phyloP scores from a whole-genome alignment of 2,329 filamentous ascomycete genomes.

The Talaromyces marneffei region DNA sequence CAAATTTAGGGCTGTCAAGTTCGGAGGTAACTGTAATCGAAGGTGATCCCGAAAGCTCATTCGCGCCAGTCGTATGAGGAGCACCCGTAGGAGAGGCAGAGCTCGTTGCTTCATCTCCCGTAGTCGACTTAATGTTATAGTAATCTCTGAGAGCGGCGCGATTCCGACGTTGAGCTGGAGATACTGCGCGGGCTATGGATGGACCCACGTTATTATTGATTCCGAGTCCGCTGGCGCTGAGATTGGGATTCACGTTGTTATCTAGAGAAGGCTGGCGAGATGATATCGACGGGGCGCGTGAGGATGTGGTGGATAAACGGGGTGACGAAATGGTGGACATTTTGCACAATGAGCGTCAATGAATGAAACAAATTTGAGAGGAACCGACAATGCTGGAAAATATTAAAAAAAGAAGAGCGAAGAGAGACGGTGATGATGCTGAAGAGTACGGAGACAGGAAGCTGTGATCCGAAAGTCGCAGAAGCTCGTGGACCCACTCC shows the following conservation, averaged over 20 bases:
- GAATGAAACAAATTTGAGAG: background rate
- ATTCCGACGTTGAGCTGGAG: conserved; percentile 56
- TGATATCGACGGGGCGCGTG: conserved; percentile 61
- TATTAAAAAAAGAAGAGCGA: background rate
- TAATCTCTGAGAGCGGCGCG: conserved; percentile 87
- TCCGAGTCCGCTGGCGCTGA: conserved; percentile 49
- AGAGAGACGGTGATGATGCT: background rate
- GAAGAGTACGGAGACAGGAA: background rate
- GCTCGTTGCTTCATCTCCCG: conserved; percentile 29
- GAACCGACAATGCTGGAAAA: background rate
- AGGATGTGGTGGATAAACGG: conserved; percentile 54
- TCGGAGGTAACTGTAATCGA: conserved; percentile 44
- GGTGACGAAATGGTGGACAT: conserved; percentile 57
- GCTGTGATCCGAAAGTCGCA: background rate
- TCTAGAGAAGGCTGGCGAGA: conserved; percentile 72
- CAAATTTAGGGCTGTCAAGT: conserved; percentile 68
- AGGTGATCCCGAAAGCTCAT: conserved; percentile 35
- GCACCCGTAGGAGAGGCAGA: conserved; percentile 31
- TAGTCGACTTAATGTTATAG: conserved; percentile 68
- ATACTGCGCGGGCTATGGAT: conserved; percentile 38
- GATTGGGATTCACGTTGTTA: conserved; percentile 44
- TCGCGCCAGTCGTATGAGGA: conserved; percentile 36
- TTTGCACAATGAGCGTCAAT: background rate
- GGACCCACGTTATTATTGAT: conserved; percentile 23
- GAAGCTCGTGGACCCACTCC: background rate